These are phyloP conservation scores for Marasmius tenuissimus DNA, from an alignment of 1,284 basidiomycete species.

Conservation along the genomic window DNA sequence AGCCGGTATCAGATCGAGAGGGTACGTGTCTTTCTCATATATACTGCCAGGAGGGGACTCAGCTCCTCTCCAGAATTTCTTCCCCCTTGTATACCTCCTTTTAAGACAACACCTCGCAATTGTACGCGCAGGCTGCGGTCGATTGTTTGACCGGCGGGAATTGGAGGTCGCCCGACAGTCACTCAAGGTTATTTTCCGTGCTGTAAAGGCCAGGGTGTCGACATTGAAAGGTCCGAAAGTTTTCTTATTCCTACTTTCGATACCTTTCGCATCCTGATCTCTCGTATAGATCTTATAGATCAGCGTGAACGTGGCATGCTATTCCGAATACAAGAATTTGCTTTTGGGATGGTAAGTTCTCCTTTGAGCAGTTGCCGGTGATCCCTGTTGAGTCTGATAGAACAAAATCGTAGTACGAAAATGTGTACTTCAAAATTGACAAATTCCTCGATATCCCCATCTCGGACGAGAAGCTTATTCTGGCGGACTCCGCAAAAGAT, in stretches of 20 bases:
- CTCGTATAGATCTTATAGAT: neutral
- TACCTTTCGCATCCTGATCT: neutral
- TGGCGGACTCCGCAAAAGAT: too few relatives aligned
- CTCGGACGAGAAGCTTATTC: neutral
- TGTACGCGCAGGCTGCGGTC: neutral
- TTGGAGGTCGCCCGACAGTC: neutral
- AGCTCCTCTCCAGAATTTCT: conserved; percentile 1
- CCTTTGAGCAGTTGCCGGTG: neutral
- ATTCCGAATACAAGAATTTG: too few relatives aligned
- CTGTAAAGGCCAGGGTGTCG: neutral
- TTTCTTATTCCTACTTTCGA: neutral
- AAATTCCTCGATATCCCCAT: neutral
- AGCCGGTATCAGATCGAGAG: conserved; percentile 11
- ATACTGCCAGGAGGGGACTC: too few relatives aligned
- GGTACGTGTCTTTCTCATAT: neutral
- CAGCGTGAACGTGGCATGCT: too few relatives aligned
- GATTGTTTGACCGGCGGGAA: conserved; percentile 1
- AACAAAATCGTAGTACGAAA: neutral
- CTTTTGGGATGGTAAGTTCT: conserved; percentile 12
- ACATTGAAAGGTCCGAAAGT: neutral
- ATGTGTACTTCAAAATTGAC: neutral
- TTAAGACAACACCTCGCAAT: conserved; percentile 5
- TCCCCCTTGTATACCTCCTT: conserved; percentile 9
- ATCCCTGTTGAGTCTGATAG: neutral
- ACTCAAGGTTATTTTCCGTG: conserved; percentile 2